Evolutionary conservation across 805 yeast genomes (phyloP).

Genomic region (Candida michaelii): DNA sequence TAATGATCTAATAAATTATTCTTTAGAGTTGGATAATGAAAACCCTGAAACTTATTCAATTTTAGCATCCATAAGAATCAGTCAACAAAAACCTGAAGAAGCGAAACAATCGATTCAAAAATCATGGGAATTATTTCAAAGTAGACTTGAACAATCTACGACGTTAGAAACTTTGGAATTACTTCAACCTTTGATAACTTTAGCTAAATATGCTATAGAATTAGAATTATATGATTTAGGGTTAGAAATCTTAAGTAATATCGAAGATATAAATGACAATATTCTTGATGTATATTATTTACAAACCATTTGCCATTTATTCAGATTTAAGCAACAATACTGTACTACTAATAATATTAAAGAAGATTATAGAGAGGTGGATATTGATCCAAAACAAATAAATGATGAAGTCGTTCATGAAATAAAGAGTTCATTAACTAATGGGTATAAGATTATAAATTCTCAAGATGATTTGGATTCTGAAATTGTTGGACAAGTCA

Average conservation of each 20-base stretch:
- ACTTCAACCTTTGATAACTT: constrained; percentile 69
- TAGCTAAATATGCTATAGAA: constrained; percentile 77
- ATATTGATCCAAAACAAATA: constrained; percentile 14
- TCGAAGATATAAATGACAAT: constrained; percentile 81
- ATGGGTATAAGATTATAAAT: constrained; percentile 43
- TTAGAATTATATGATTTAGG: constrained; percentile 69
- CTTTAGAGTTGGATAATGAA: constrained; percentile 56
- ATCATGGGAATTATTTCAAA: constrained; percentile 70
- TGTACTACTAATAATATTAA: constrained; percentile 32
- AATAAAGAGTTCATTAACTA: constrained; percentile 44
- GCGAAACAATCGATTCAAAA: constrained; percentile 66
- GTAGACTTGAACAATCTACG: constrained; percentile 36
- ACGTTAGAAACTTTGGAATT: constrained; percentile 57
- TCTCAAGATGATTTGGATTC: constrained; percentile 46
- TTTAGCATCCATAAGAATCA: constrained; percentile 82
- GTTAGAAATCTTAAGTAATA: constrained; percentile 58
- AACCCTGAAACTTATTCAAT: constrained; percentile 83
- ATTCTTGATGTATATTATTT: constrained; percentile 79
- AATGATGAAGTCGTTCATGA: constrained; percentile 38
- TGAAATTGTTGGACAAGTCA: constrained; percentile 58
- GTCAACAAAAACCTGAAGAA: constrained; percentile 74
- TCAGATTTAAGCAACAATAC: constrained; percentile 34
- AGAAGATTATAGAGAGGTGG: constrained; percentile 43
- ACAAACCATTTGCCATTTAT: constrained; percentile 72
- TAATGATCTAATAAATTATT: constrained; percentile 63